Evolutionary conservation across 2,329 filamentous ascomycete genomes (phyloP), one percentile per base, ranked within the genome.

Genomic region (Ceratocystis lukuohia): DNA sequence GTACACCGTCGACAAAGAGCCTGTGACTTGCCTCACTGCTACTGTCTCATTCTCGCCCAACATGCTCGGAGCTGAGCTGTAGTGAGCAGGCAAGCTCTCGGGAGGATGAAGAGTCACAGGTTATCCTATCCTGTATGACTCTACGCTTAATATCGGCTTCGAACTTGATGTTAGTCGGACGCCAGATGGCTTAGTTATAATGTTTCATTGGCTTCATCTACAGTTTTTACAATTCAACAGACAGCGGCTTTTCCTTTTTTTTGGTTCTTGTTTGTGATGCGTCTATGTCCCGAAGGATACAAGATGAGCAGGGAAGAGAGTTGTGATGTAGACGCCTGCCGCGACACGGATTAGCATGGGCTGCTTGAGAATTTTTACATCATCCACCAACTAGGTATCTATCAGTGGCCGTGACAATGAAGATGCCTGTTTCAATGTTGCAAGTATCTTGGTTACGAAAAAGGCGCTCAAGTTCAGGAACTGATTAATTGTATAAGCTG

Each of bases 21-120:
- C 85, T 73, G 88, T 99, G 70, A 96, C 92, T 68, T 99, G 94
- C 77, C 80, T 99, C 73, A 87, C 87, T 66, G 91, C 91, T 25
- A 82, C 80, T 5, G 84, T 94, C 67, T 74, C 76, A 57, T 93
- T 94, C 74, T 72, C 74, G 65, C 77, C 76, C 66, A 70, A 75
- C 15, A 74, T 75, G 67, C 76, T 77, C 67, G 74, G 74, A 65
- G 69, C 75, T 46, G 79, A 81, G 69, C 74, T 81, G 66, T 79
- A 72, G 62, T 59, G 17, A 59, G 8, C 17, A 37, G 3, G 8
- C 22, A 30, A 57, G 15, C 37, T 59, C 6, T n/a, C 10, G 56
- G 56, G 15, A 59, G 30, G 15, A 37, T 33, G 28, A 33, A 30
- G 25, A 33, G 56, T 37, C 28, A 59, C 10, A 12, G 37, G 37